These are phyloP conservation scores for Extremus antarcticus DNA, from an alignment of 495 filamentous ascomycete genomes.

Conservation along the genomic window DNA sequence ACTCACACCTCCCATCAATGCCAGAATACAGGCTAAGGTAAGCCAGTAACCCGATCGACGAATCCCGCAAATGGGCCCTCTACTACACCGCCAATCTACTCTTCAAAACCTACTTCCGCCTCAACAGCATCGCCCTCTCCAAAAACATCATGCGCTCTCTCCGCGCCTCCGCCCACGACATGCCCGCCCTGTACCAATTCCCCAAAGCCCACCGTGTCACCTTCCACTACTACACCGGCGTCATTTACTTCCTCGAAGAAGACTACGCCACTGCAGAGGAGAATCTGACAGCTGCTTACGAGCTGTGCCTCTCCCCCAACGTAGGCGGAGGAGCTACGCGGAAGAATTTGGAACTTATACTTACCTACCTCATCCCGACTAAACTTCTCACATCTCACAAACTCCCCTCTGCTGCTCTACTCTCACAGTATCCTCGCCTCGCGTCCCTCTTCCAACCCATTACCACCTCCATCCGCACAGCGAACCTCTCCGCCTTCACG, in stretches of 20 bases:
- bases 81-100: conserved; percentile 87
- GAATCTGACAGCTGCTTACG: conserved; percentile 65
- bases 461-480: conserved; percentile 61
- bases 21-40: conserved; percentile 7
- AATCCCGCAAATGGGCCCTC: conserved; percentile 92
- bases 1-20: neutral
- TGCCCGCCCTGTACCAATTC: conserved; percentile 62
- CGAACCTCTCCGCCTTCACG: conserved; percentile 77
- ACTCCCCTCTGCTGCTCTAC: conserved; percentile 59
- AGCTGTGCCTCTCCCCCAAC: conserved; percentile 49
- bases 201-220: conserved; percentile 89
- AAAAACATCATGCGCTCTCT: conserved; percentile 83
- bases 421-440: conserved; percentile 66
- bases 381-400: conserved; percentile 77
- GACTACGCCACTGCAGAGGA: conserved; percentile 80
- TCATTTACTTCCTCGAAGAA: conserved; percentile 83
- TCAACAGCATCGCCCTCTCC: conserved; percentile 76
- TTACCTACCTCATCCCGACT: conserved; percentile 92
- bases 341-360: conserved; percentile 78
- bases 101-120: conserved; percentile 97
- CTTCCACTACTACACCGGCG: conserved; percentile 88
- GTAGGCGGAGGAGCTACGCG: conserved; percentile 35
- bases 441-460: conserved; percentile 69
- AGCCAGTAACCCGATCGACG: conserved; percentile 66
- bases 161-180: conserved; percentile 59